A percentile compares a stretch with the other conserved stretches of the same genome.
Conservation (phyloP, 2,329 filamentous ascomycete genomes). For the Hymenoscyphus repandus region DNA sequence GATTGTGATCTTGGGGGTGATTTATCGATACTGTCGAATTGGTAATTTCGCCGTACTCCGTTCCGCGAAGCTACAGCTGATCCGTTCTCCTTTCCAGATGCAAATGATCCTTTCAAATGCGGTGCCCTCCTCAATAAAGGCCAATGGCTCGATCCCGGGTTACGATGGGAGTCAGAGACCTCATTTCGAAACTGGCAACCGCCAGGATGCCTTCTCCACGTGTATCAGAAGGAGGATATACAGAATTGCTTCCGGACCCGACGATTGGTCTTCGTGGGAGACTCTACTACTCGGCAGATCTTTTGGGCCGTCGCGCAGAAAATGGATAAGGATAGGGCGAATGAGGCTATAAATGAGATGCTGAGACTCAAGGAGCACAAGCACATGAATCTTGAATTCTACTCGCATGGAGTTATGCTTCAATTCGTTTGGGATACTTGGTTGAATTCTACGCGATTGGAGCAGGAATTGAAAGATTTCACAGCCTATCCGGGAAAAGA, state of each 20-base stretch:
- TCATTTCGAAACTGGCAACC: constrained; percentile 52
- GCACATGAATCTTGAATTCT: constrained; percentile 41
- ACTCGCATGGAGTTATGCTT: constrained; percentile 41
- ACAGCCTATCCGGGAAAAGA: constrained; percentile 19
- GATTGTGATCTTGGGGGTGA: constrained; percentile 19
- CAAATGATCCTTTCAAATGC: constrained; percentile 48
- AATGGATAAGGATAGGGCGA: constrained; percentile 38
- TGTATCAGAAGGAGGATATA: constrained; percentile 49
- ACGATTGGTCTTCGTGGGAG: constrained; percentile 54
- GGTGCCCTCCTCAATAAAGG: constrained; percentile 45
- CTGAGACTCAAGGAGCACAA: constrained; percentile 35
- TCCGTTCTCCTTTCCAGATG: constrained; percentile 16
- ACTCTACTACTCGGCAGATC: constrained; percentile 53
- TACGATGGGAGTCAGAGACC: constrained; percentile 21
- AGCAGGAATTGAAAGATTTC: constrained; percentile 38
- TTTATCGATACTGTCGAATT: constrained; percentile 30
- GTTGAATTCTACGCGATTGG: constrained; percentile 45
- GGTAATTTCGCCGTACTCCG: constrained; percentile 10
- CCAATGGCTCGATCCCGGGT: constrained; percentile 40
- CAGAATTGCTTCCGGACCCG: constrained; percentile 45
- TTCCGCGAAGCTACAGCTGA: constrained; percentile 5
- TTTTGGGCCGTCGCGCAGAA: constrained; percentile 52
- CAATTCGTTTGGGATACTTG: constrained; percentile 60
- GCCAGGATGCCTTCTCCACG: constrained; percentile 51
- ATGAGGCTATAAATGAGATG: constrained; percentile 33